Conservation (phyloP, 805 yeast genomes). For the Yarrowia bubula region DNA sequence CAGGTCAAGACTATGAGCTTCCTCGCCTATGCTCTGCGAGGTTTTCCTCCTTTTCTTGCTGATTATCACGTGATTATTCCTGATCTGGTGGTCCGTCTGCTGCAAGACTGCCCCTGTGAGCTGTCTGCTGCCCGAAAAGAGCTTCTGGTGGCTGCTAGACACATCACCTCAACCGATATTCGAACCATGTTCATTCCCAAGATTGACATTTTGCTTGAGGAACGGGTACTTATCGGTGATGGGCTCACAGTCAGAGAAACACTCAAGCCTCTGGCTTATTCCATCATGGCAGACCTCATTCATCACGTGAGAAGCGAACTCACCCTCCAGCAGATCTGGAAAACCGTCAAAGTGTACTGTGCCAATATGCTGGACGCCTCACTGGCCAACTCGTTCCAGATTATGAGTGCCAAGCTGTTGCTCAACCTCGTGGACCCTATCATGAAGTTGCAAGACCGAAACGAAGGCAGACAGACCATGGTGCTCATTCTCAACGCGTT, state of each 20-base stretch:
- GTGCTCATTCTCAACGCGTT: constrained; percentile 85
- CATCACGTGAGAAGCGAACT: constrained; percentile 86
- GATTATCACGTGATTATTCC: constrained; percentile 68
- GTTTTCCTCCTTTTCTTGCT: constrained; percentile 66
- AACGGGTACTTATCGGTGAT: constrained; percentile 81
- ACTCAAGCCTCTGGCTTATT: constrained; percentile 87
- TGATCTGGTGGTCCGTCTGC: constrained; percentile 74
- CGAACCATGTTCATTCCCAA: constrained; percentile 79
- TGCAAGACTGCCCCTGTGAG: constrained; percentile 96
- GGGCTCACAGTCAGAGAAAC: constrained; percentile 91
- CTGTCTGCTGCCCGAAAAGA: constrained; percentile 89
- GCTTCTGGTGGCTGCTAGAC: constrained; percentile 88
- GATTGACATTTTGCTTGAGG: constrained; percentile 80
- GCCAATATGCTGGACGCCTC: constrained; percentile 75
- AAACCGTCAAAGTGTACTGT: constrained; percentile 80
- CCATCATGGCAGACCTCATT: constrained; percentile 92
- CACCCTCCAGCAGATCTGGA: constrained; percentile 79
- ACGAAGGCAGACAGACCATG: constrained; percentile 79
- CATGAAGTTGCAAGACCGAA: constrained; percentile 73
- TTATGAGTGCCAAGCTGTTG: constrained; percentile 90
- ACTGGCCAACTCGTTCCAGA: constrained; percentile 84
- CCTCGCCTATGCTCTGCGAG: constrained; percentile 86
- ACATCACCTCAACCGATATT: constrained; percentile 87
- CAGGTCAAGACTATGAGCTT: constrained; percentile 97
- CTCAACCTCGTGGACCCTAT: constrained; percentile 87